Conservation (phyloP, 2,329 filamentous ascomycete genomes). For the Fusarium citri region DNA sequence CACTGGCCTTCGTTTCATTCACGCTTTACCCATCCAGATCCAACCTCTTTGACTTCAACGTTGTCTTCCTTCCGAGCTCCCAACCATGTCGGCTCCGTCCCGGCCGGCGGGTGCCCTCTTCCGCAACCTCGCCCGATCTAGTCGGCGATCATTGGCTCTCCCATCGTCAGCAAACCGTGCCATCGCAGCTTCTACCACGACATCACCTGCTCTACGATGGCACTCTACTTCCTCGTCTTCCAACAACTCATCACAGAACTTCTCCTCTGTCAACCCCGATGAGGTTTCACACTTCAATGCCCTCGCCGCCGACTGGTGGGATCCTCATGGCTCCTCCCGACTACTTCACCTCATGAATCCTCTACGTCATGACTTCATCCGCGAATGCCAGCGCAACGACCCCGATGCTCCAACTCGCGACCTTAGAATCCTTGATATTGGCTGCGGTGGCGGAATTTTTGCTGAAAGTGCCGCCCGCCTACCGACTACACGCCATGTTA, state of each 20-base stretch:
- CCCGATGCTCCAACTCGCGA: conserved; percentile 53
- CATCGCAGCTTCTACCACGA: conserved; percentile 2
- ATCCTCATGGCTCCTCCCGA: conserved; percentile 90
- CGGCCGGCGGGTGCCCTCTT: conserved; percentile 39
- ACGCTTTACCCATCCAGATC: conserved; percentile 28
- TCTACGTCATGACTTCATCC: conserved; percentile 92
- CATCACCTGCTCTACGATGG: conserved; percentile 26
- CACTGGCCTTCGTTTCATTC: conserved; percentile 21
- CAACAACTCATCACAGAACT: conserved; percentile 45
- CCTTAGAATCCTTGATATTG: conserved; percentile 86
- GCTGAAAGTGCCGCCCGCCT: conserved; percentile 85
- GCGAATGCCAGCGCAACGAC: conserved; percentile 71
- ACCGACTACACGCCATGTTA: conserved; percentile 70
- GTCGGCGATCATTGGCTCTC: conserved; percentile 12
- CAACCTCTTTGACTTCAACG: conserved; percentile 5
- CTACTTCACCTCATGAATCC: conserved; percentile 99
- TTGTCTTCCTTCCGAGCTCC: conserved; percentile 12
- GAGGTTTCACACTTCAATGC: conserved; percentile 96
- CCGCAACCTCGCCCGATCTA: conserved; percentile 35
- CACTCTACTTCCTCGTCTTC: conserved; percentile 37
- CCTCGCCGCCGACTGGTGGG: conserved; percentile 97
- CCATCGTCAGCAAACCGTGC: conserved; percentile 15
- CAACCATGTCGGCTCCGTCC: conserved; percentile 43
- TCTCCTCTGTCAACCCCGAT: conserved; percentile 83
- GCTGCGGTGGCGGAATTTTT: conserved; percentile 96